Percentiles rank a stretch among this genome's conserved stretches.
Evolutionary conservation across 768 basidiomycete genomes (phyloP).

Genomic region (Suillus cothurnatus): DNA sequence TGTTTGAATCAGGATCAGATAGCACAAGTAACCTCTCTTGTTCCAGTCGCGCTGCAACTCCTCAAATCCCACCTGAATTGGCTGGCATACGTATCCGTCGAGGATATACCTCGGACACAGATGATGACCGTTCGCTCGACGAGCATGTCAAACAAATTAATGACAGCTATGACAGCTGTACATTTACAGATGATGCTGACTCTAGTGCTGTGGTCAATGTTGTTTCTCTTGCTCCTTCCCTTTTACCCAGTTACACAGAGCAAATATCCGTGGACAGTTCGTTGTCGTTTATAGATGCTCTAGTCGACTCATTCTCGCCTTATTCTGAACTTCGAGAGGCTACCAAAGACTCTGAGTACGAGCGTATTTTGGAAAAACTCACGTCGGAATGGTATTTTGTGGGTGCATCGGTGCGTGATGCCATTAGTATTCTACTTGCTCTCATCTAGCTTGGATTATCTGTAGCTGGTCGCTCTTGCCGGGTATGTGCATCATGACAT

Average conservation of each 20-base stretch:
- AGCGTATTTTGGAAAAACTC: constrained; percentile 48
- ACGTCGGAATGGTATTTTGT: constrained; percentile 66
- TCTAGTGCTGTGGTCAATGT: not conserved
- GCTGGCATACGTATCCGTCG: constrained; percentile 14
- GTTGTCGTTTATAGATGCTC: constrained; percentile 34
- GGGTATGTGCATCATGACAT: constrained; percentile 41
- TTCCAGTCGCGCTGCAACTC: not conserved
- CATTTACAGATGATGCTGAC: not conserved
- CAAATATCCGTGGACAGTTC: constrained; percentile 33
- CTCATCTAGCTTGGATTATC: not conserved
- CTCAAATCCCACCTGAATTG: not conserved
- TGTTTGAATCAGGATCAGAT: not conserved
- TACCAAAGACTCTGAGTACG: constrained; percentile 48
- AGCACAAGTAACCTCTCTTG: not conserved
- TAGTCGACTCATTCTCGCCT: constrained; percentile 54
- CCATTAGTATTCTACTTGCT: not conserved
- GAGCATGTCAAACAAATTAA: constrained; percentile 15
- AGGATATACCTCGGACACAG: constrained; percentile 29
- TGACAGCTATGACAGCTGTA: not conserved
- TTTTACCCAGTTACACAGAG: constrained; percentile 49
- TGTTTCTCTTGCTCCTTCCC: constrained; percentile 37
- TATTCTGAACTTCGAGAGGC: constrained; percentile 54
- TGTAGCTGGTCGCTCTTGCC: constrained; percentile 59
- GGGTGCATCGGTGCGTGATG: constrained; percentile 55
- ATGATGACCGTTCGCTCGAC: constrained; percentile 18